Evolutionary conservation across 108 stramenopile genomes (phyloP).

Genomic region (Schizochytrium sp.): DNA sequence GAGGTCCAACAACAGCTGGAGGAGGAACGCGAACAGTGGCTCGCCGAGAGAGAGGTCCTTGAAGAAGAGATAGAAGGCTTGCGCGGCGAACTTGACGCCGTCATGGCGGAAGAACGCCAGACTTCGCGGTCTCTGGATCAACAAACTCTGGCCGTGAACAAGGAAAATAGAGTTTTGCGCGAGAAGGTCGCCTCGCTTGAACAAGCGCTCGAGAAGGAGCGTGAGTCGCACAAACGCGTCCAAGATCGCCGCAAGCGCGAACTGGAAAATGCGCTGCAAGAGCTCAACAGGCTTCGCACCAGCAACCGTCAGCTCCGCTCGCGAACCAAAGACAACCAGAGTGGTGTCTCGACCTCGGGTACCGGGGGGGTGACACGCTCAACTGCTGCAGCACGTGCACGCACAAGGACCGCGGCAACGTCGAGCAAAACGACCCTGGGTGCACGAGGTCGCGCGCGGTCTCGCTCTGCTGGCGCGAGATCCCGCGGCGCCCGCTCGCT

Average conservation of each 20-base stretch:
- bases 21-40: not conserved
- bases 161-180: not conserved
- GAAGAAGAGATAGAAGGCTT: not conserved
- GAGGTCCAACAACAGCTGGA: not conserved
- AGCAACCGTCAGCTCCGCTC: not conserved
- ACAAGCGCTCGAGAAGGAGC: not conserved
- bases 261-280: not conserved
- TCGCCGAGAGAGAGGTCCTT: not conserved
- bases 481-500: not conserved
- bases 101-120: not conserved
- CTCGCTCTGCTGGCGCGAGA: not conserved
- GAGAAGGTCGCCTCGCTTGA: not conserved
- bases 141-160: not conserved
- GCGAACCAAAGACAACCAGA: not conserved
- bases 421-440: too few relatives aligned
- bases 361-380: too few relatives aligned
- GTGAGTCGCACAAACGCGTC: not conserved
- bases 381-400: not conserved
- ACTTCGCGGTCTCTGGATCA: not conserved
- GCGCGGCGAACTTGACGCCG: not conserved
- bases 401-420: not conserved
- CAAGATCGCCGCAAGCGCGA: not conserved
- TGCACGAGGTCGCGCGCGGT: not conserved
- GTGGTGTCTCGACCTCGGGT: not conserved
- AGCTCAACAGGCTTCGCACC: not conserved